phyloP scores from a whole-genome alignment of 495 filamentous ascomycete genomes.

The Penicillium tannophilum region DNA sequence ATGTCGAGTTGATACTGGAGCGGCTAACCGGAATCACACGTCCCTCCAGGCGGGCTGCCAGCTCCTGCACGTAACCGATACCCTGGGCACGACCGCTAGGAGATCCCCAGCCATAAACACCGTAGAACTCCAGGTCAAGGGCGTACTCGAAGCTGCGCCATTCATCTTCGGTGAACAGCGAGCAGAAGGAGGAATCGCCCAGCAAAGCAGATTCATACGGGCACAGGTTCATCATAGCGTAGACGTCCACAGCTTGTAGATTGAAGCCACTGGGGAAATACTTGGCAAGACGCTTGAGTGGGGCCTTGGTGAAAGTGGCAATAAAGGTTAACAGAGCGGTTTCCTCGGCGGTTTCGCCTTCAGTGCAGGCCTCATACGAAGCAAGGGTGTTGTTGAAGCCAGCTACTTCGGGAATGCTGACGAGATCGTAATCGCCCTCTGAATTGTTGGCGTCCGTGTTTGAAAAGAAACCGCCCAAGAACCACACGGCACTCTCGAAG shows the following conservation, averaged over 20 bases:
- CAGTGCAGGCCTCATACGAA: constrained; percentile 39
- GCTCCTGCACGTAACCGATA: constrained; percentile 64
- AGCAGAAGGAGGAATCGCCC: constrained; percentile 46
- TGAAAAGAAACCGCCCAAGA: constrained; percentile 43
- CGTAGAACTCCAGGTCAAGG: constrained; percentile 61
- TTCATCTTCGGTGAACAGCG: constrained; percentile 58
- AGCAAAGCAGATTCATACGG: constrained; percentile 37
- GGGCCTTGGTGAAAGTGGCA: constrained; percentile 19
- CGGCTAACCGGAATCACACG: constrained; percentile 53
- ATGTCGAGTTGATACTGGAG: constrained; percentile 62
- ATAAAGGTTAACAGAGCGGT: constrained; percentile 14
- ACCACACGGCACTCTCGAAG: constrained; percentile 49
- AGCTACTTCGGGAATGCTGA: constrained; percentile 49
- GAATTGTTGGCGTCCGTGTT: constrained; percentile 39
- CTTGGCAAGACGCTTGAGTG: constrained; percentile 22
- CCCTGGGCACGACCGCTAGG: constrained; percentile 63
- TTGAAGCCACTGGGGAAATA: constrained; percentile 43
- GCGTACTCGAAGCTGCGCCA: constrained; percentile 59
- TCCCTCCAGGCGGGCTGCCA: constrained; percentile 59
- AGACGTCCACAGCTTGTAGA: constrained; percentile 51
- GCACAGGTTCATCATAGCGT: constrained; percentile 53
- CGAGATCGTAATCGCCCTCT: constrained; percentile 41
- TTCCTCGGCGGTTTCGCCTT: constrained; percentile 13
- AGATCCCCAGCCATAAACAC: constrained; percentile 57
- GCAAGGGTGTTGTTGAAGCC: constrained; percentile 54